Percentiles rank a stretch among this genome's conserved stretches.
Evolutionary conservation across 352 stramenopile genomes (phyloP).

Genomic region (Phytophthora agathidicida): DNA sequence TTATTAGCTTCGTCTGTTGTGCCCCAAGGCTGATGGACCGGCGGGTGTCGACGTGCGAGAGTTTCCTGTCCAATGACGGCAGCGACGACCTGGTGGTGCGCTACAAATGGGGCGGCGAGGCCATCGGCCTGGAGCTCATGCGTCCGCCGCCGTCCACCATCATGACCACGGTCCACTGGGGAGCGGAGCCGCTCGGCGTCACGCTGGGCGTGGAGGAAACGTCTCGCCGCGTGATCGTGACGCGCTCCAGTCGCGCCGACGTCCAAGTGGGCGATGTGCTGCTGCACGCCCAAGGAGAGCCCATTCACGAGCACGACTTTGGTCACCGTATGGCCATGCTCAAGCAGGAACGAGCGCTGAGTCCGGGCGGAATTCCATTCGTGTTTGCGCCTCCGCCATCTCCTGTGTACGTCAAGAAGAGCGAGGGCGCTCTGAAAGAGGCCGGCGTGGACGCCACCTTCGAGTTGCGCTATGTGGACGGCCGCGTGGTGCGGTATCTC

Average conservation of each 20-base stretch:
- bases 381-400: conserved; percentile 64
- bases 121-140: conserved; percentile 67
- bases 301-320: conserved; percentile 60
- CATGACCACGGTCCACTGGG: conserved; percentile 49
- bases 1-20: no score
- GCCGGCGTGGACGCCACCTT: conserved; percentile 64
- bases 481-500: conserved; percentile 60
- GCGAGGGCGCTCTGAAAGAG: conserved; percentile 44
- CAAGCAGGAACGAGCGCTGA: conserved; percentile 53
- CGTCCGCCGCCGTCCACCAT: conserved; percentile 27
- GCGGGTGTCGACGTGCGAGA: conserved; percentile 32
- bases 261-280: conserved; percentile 67
- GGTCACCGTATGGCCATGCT: conserved; percentile 56
- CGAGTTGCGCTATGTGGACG: conserved; percentile 67
- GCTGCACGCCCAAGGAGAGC: conserved; percentile 44
- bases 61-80: conserved; percentile 49
- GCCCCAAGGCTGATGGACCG: no score
- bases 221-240: conserved; percentile 72
- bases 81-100: conserved; percentile 62
- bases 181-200: conserved; percentile 56
- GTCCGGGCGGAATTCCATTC: conserved; percentile 58
- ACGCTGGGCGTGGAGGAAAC: conserved; percentile 79
- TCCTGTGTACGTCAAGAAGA: conserved; percentile 60
- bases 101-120: conserved; percentile 59
- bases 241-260: conserved; percentile 56